Base-by-base conservation (phyloP, 2,329 filamentous ascomycete genomes). In the Penicillium italicum region DNA sequence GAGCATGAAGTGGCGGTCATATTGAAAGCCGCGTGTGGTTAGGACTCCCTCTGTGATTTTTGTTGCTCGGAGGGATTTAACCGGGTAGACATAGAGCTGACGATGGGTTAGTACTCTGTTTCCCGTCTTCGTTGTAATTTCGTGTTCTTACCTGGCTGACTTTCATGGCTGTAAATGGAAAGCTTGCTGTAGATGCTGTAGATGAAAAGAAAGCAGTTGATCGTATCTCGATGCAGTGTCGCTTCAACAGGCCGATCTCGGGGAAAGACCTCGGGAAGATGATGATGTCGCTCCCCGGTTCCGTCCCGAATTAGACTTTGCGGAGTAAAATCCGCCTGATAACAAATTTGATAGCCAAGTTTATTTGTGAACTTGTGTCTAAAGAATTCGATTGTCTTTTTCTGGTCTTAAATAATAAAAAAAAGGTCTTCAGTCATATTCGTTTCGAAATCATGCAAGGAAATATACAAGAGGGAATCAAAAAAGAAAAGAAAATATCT, bases 1-100 rank as follows among this genome's bases (percentile, higher is more conserved):
- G 4, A 91, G 80, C 83, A 91, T 89, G 72, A 89, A 91, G 33
- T 79, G 78, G 10, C 88, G 82, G 74, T 91, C 88, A 68, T 88
- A 76, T 38, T 77, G 75, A 62, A 90, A 77, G 14, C 88, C 87
- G 59, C 84, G 80, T n/a, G 78, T 76, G 5, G 81, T 82, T 44
- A 90, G 71, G n/a, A 73, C 72, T 3, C 85, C 79, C 0, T 74
- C 71, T 5, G 76, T 56, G 31, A 90, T 74, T 18, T 78, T 71
- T 51, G 87, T 81, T 48, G 82, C 83, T 34, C 85, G 82, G n/a
- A 90, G 79, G 8, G 81, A 86, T 69, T 91, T 91, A 74, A 91
- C 85, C 40, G 88, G 87, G 69, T 91, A 90, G 45, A 88, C 79
- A 71, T 86, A 89, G 34, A 91, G 78, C 82, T 86, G 60, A 44